Evolutionary conservation across 495 filamentous ascomycete genomes (phyloP).

Genomic region (Trichoderma parareesei): DNA sequence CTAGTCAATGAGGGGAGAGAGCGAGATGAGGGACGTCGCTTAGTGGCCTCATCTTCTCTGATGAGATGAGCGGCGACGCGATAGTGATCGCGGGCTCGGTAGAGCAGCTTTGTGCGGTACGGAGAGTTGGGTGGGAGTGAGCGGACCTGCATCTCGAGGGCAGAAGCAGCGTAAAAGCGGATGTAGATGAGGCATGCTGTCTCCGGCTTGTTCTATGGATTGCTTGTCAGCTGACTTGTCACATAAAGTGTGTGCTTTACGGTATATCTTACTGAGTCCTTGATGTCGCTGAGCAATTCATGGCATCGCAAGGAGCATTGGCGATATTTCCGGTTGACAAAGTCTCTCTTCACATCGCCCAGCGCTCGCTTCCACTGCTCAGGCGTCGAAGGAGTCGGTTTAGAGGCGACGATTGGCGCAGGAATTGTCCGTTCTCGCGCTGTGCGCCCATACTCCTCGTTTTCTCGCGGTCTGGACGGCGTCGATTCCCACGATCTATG

Average conservation of each 20-base stretch:
- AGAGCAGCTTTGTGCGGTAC: constrained; percentile 36
- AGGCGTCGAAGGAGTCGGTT: background rate
- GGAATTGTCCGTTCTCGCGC: background rate
- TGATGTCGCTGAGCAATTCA: constrained; percentile 38
- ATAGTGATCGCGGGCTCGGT: constrained; percentile 41
- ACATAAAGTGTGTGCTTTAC: background rate
- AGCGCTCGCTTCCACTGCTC: constrained; percentile 37
- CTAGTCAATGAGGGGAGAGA: constrained; percentile 31
- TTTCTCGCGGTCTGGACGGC: background rate
- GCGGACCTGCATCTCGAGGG: constrained; percentile 43
- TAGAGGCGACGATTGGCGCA: background rate
- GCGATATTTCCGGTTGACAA: constrained; percentile 35
- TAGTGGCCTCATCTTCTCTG: constrained; percentile 28
- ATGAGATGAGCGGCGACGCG: constrained; percentile 33
- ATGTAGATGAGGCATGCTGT: constrained; percentile 45
- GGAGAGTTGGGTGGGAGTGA: constrained; percentile 35
- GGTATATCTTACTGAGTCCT: constrained; percentile 20
- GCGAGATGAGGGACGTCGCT: constrained; percentile 25
- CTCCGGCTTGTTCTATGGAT: constrained; percentile 25
- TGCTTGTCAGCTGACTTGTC: background rate
- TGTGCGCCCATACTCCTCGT: background rate
- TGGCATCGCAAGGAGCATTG: constrained; percentile 37
- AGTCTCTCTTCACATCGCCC: constrained; percentile 38
- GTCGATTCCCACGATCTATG: background rate
- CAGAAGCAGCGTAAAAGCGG: constrained; percentile 46